These are phyloP conservation scores for Kuraishia hungarica DNA, from an alignment of 805 yeast genomes.

Conservation along the genomic window DNA sequence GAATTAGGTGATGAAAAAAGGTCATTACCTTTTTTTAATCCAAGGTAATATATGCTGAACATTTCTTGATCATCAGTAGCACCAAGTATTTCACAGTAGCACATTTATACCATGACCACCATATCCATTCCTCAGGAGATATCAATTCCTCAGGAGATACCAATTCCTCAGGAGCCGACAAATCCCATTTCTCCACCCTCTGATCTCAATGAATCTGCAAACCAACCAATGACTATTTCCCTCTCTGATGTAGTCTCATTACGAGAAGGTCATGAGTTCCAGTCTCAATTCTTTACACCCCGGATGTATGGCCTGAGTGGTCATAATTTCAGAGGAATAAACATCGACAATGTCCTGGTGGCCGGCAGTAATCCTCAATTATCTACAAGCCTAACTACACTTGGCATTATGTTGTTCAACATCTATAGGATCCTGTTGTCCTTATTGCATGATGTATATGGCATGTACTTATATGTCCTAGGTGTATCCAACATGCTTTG, in stretches of 20 bases:
- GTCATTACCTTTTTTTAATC: too few relatives aligned
- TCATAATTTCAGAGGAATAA: slow-evolving; percentile 3
- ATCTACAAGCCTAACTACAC: neutral
- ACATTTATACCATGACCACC: too few relatives aligned
- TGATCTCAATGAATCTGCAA: neutral
- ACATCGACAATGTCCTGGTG: slow-evolving; percentile 5
- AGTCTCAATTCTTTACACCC: slow-evolving; percentile 5
- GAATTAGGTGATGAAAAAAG: too few relatives aligned
- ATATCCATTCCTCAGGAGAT: too few relatives aligned
- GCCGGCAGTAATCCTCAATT: neutral
- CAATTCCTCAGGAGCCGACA: too few relatives aligned
- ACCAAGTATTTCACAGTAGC: too few relatives aligned
- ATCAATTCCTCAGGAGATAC: too few relatives aligned
- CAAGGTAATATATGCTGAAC: too few relatives aligned
- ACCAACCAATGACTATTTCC: neutral
- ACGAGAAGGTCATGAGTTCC: neutral
- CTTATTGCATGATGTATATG: neutral
- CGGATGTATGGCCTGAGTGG: neutral
- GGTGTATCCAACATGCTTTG: neutral
- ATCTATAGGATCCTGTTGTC: neutral
- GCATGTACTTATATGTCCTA: neutral
- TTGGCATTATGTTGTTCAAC: neutral
- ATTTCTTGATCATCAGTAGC: too few relatives aligned
- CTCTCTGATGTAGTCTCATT: neutral
- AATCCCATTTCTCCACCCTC: neutral